phyloP scores from a whole-genome alignment of 2,329 filamentous ascomycete species.

The Magnaporthiopsis incrustans region DNA sequence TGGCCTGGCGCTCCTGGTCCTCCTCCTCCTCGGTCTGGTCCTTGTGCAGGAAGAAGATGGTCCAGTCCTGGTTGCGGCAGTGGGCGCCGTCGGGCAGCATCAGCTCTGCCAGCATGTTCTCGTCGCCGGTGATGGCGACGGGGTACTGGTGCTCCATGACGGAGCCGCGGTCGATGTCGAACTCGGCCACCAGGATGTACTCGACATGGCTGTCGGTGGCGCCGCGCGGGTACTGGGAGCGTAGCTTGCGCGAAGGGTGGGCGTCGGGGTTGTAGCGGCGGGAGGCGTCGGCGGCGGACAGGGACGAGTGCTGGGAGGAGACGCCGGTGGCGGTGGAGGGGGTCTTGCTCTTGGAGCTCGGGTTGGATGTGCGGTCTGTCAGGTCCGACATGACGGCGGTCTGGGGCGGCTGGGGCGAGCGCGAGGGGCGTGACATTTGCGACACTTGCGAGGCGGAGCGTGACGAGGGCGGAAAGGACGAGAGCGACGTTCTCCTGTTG shows the following conservation, averaged over 20 bases:
- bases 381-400: slow-evolving; percentile 29
- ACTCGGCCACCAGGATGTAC: slow-evolving; percentile 94
- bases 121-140: slow-evolving; percentile 87
- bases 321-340: slow-evolving; percentile 46
- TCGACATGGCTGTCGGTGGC: slow-evolving; percentile 89
- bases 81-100: slow-evolving; percentile 98
- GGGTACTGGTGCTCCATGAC: slow-evolving; percentile 99
- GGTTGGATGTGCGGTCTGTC: slow-evolving; percentile 48
- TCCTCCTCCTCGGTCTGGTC: slow-evolving; percentile 81
- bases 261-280: slow-evolving; percentile 42
- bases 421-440: slow-evolving; percentile 41
- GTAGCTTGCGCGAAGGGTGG: slow-evolving; percentile 48
- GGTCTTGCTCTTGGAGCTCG: slow-evolving; percentile 52
- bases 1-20: slow-evolving; percentile 57
- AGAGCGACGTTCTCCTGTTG: slow-evolving; percentile 48
- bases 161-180: slow-evolving; percentile 91
- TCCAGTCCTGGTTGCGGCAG: slow-evolving; percentile 94
- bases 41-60: slow-evolving; percentile 97
- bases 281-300: slow-evolving; percentile 31
- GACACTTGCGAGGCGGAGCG: slow-evolving; percentile 52
- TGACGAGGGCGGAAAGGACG: slow-evolving; percentile 50
- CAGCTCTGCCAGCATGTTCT: slow-evolving; percentile 95
- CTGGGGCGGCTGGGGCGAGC: slow-evolving; percentile 43
- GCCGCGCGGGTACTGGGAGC: slow-evolving; percentile 69
- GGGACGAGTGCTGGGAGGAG: slow-evolving; percentile 51